A percentile compares a stretch with the other conserved stretches of the same genome.
Evolutionary conservation across 2,329 filamentous ascomycete species (phyloP).

Genomic region (Elsinoe australis): DNA sequence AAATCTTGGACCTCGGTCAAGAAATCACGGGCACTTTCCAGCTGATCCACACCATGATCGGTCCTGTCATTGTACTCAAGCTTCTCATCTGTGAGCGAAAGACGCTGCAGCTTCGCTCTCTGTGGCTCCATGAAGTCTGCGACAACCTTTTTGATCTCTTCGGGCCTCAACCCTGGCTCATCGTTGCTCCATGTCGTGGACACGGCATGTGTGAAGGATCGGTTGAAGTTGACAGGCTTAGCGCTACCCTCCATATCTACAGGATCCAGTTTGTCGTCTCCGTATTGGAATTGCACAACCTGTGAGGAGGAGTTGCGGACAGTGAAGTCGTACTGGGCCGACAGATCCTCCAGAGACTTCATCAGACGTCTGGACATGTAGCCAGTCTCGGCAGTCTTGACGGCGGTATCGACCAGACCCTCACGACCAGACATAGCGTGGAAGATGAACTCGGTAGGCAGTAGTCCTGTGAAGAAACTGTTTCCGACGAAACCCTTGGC

Average conservation of each 20-base stretch:
- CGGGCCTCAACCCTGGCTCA: conserved; percentile 64
- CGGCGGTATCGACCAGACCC: conserved; percentile 95
- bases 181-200: conserved; percentile 72
- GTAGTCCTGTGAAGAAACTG: conserved; percentile 89
- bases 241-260: conserved; percentile 96
- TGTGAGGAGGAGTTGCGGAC: conserved; percentile 82
- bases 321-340: conserved; percentile 87
- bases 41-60: conserved; percentile 48
- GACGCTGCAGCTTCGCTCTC: conserved; percentile 55
- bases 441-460: conserved; percentile 90
- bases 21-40: conserved; percentile 74
- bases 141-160: conserved; percentile 64
- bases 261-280: conserved; percentile 89
- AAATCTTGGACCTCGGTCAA: conserved; percentile 69
- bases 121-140: conserved; percentile 60
- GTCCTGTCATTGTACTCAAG: conserved; percentile 64
- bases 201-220: conserved; percentile 76
- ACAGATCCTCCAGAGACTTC: conserved; percentile 95
- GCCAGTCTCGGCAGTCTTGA: conserved; percentile 97
- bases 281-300: conserved; percentile 95
- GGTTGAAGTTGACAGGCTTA: conserved; percentile 82
- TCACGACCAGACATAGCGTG: conserved; percentile 98
- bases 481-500: conserved; percentile 96
- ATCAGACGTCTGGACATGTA: conserved; percentile 98
- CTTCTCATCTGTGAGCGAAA: conserved; percentile 52